Evolutionary conservation across 805 yeast genomes (phyloP), one percentile per base, ranked within the genome.

Genomic region (Spathaspora gorwiae): DNA sequence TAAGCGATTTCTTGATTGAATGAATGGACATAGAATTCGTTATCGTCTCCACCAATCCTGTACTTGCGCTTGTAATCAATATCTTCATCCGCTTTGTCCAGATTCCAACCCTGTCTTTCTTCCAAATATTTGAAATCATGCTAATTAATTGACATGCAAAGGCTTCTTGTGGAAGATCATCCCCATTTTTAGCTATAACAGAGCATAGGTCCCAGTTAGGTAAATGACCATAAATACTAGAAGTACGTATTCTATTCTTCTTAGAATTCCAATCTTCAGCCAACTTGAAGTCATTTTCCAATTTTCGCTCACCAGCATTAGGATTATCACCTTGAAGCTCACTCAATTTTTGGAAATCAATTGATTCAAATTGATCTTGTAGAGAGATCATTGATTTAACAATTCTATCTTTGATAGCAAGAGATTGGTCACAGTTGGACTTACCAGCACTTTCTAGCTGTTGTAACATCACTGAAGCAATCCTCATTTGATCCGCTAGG

Each of bases 51-150:
- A 94, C 97, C 26, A 94, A 70, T 1, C 98, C 99, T 0, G 97
- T 80, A 44, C 82, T 84, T 1, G 95, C 86, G 54, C 96, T 86
- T 0, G 99, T 94, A 36, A 92, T 84, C 48, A 94, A 70, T 45
- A 94, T 94, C 55, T 88, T 82, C 98, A 94, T 92, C 52, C 83
- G 76, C 55, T 90, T 92, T 3, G 90, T 94, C 98, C 99, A 94
- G 3, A 83, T 88, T 27, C 77, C 83, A 7, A 87, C 81, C 2
- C 74, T 73, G 24, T 79, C 78, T 27, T 72, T 76, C 40, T 79
- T 78, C 98, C 98, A 94, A 37, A 89, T 81, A 41, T 80, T 80
- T 1, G 95, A 82, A 67, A 92, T 87, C 26, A 95, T 84, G 49
- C 85, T 84, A 43, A 94, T 92, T 37, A 94, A 63, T 62, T 94